These are phyloP conservation scores for Pseudogymnoascus sp. DNA, from an alignment of 2,329 filamentous ascomycete genomes.

Conservation along the genomic window DNA sequence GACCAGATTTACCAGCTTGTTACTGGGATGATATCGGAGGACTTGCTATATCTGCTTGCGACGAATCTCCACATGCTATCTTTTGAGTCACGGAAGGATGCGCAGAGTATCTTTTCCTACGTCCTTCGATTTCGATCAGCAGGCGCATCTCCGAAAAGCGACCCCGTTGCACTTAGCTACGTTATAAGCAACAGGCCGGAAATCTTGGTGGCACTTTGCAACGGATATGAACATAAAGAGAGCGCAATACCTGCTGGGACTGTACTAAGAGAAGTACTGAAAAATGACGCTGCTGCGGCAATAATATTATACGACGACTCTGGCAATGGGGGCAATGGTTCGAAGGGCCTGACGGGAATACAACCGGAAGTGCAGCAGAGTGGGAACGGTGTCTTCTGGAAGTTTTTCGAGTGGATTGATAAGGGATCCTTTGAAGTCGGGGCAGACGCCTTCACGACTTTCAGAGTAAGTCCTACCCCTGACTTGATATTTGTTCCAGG, in stretches of 20 bases:
- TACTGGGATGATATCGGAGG: slow-evolving; percentile 75
- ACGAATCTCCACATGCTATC: slow-evolving; percentile 74
- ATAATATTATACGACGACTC: slow-evolving; percentile 91
- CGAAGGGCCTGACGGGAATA: slow-evolving; percentile 68
- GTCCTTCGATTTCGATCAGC: slow-evolving; percentile 81
- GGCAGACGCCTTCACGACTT: slow-evolving; percentile 95
- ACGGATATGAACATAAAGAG: slow-evolving; percentile 81
- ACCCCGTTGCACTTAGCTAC: slow-evolving; percentile 80
- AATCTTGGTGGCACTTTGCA: slow-evolving; percentile 78
- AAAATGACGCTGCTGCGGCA: slow-evolving; percentile 82
- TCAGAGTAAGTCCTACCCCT: slow-evolving; percentile 55
- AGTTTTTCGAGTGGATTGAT: slow-evolving; percentile 95
- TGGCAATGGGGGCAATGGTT: slow-evolving; percentile 57
- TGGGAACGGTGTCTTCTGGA: slow-evolving; percentile 87
- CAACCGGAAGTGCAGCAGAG: slow-evolving; percentile 66
- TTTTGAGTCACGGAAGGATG: slow-evolving; percentile 93
- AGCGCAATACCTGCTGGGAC: slow-evolving; percentile 87
- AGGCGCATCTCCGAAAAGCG: slow-evolving; percentile 53
- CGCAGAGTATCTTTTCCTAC: slow-evolving; percentile 91
- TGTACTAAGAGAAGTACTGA: slow-evolving; percentile 77
- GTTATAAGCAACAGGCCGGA: slow-evolving; percentile 80
- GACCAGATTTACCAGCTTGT: slow-evolving; percentile 85
- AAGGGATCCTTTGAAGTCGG: slow-evolving; percentile 93
- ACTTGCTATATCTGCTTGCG: slow-evolving; percentile 77
- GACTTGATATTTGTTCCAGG: not conserved